Evolutionary conservation across 1,284 basidiomycete species (phyloP), one percentile per base, ranked within the genome.

Genomic region (Ceratobasidium sp.): DNA sequence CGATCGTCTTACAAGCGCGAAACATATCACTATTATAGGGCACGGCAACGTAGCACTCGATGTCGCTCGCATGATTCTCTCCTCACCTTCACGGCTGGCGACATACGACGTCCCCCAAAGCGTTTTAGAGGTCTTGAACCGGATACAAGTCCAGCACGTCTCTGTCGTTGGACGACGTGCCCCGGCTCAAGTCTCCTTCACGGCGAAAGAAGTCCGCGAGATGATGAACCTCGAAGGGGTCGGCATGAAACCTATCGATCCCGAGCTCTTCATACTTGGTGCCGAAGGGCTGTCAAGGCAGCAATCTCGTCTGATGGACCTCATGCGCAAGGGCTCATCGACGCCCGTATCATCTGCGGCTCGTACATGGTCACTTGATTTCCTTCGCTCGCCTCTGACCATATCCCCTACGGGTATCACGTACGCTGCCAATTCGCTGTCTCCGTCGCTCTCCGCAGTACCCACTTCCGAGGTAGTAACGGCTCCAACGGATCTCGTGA

Each of bases 31-130:
- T 0, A 86, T 99, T 64, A 92, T 99, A 62, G 97, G 98, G 0
- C 95, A 97, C 78, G 97, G 98, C 17, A 99, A 99, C 81, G 98
- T 99, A 66, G 94, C 97, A 3, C 86, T 99, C 29, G 98, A 99
- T 80, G 88, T 98, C 19, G 96, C 96, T 0, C 89, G 98, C 3
- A 95, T 99, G 83, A 88, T 99, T 0, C 90, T 99, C 67, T 89
- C 89, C 1, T 85, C 89, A 0, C 88, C 90, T 0, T 85, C 86
- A n/a, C 84, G 86, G 5, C 88, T 99, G 56, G 85, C 85, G 9
- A 85, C 88, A 80, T 95, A 94, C 71, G 97, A 99, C 83, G 88
- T 99, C 2, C 96, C 97, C 0, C 84, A 89, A 75, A 82, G 86
- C 6, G 95, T 98, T 0, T 86, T 99, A 5, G 88, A 90, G 0